Base-by-base conservation (phyloP, 257 asterid species). In the Plantago elongata region DNA sequence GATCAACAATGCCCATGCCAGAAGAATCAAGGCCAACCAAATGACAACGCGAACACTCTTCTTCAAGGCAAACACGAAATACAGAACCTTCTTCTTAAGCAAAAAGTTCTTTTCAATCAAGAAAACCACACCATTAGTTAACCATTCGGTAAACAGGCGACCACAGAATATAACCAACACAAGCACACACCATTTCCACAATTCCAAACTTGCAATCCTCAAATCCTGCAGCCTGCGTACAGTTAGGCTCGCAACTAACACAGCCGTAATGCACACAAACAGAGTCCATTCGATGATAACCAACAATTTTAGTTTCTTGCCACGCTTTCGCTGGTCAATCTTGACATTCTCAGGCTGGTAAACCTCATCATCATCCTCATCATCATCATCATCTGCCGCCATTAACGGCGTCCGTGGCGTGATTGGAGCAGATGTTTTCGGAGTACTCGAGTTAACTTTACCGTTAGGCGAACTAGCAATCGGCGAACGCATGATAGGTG, bases 161-260 rank as follows among this genome's bases (percentile, higher is more conserved):
- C 97, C 97, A 64, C 97, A 84, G 18, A 82, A 70, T 17, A 84
- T 75, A 0, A 76, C 90, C 69, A 86, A 59, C 5, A 68, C 77
- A 2, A 86, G 22, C 2, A 84, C 84, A 64, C 79, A 77, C 95
- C 89, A 84, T 72, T 72, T 89, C 96, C 96, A 89, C 17, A 86
- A 4, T 17, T 57, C 65, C 69, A 86, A 60, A 7, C 82, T 67
- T 87, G 80, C 82, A 11, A 74, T 54, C 0, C 30, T 1, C 7
- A 22, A 13, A 9, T 45, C 5, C 4, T 38, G 55, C 3, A 83
- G 17, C 76, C 67, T 63, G n/a, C 54, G 4, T 56, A 86, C 57
- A 0, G 80, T 76, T 54, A 48, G 5, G 17, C 94, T 84, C 18
- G 74, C 49, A 34, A 80, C 65, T 48, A 86, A 66, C 43, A 79